Base-by-base conservation (phyloP, 2,329 filamentous ascomycete genomes). In the Emergomyces pasteurianus region DNA sequence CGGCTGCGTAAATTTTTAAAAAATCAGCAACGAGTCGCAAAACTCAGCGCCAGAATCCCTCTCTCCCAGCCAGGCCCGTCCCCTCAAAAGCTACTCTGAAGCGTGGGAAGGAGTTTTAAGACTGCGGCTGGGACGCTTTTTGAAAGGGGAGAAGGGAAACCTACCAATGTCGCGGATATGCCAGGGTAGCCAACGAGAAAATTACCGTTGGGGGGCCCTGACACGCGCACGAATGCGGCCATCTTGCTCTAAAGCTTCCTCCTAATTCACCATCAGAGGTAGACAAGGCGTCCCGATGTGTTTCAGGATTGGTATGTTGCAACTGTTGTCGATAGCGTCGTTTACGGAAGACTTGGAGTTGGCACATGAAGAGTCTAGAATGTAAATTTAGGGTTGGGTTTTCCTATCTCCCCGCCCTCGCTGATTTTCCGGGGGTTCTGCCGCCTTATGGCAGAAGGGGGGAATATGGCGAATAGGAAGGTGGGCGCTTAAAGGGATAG, bases 181-280 rank as follows among this genome's bases (percentile, higher is more conserved):
- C 94, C 94, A 60, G 94, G 94, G 76, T 97, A 99, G 69, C 94
- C 94, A 68, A 97, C 90, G 66, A 97, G 82, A 73, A 96, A 96
- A 78, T 89, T 94, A 78, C 90, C 94, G 78, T 99, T 99, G 69
- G 94, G 92, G 73, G 92, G 92, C 73, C 94, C 94, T 67, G 91
- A 95, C 78, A 99, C 91, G 82, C 94, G 88, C 79, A 99, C 94
- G 76, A 89, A 89, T 74, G 89, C 88, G 76, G 87, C 83, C 80
- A 86, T 86, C 69, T 75, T 81, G 43, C 36, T 59, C 61, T 60
- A 53, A 42, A 59, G 40, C 47, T 58, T 53, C 40, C 59, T 40
- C 63, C 59, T 59, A 61, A 60, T 59, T 59, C 60, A 65, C 64
- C 64, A 64, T 65, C 47, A 50, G 58, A 47, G 55, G 64, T 58